phyloP scores from a whole-genome alignment of 768 basidiomycete species.

The Kwoniella pini region DNA sequence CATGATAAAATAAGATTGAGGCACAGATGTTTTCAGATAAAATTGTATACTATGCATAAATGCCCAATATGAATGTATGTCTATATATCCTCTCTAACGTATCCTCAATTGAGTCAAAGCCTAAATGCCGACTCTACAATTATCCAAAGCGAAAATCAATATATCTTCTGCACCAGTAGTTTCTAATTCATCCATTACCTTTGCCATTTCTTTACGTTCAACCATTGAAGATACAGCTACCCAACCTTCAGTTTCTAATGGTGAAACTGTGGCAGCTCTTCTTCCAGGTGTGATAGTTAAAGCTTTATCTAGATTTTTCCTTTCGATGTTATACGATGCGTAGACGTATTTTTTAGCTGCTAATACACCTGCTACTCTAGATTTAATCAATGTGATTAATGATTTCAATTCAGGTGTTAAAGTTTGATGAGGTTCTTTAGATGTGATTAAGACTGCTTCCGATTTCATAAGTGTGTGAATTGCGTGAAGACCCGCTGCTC shows the following conservation, averaged over 20 bases:
- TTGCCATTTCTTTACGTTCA: conserved; percentile 74
- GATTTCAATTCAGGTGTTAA: conserved; percentile 62
- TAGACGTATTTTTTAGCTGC: conserved; percentile 78
- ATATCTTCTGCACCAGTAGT: conserved; percentile 86
- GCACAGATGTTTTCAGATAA: too few relatives aligned
- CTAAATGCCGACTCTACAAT: conserved; percentile 76
- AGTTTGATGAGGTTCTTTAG: conserved; percentile 48
- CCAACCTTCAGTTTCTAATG: conserved; percentile 81
- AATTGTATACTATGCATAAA: too few relatives aligned
- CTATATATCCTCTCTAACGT: too few relatives aligned
- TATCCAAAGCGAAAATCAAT: conserved; percentile 82
- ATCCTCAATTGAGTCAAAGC: neutral
- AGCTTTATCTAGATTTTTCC: conserved; percentile 65
- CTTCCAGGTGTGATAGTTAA: conserved; percentile 80
- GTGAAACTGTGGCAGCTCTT: conserved; percentile 77
- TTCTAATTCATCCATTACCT: conserved; percentile 84
- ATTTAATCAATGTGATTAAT: conserved; percentile 76
- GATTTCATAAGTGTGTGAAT: conserved; percentile 84
- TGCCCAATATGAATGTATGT: too few relatives aligned
- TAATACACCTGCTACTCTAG: conserved; percentile 86
- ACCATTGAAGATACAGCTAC: conserved; percentile 92
- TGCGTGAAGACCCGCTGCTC: conserved; percentile 89
- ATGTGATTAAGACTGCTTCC: conserved; percentile 92
- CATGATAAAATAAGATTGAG: too few relatives aligned
- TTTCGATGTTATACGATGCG: conserved; percentile 87